Evolutionary conservation across 768 basidiomycete species (phyloP), one percentile per base, ranked within the genome.

Genomic region (Erythrobasidium yunnanense): DNA sequence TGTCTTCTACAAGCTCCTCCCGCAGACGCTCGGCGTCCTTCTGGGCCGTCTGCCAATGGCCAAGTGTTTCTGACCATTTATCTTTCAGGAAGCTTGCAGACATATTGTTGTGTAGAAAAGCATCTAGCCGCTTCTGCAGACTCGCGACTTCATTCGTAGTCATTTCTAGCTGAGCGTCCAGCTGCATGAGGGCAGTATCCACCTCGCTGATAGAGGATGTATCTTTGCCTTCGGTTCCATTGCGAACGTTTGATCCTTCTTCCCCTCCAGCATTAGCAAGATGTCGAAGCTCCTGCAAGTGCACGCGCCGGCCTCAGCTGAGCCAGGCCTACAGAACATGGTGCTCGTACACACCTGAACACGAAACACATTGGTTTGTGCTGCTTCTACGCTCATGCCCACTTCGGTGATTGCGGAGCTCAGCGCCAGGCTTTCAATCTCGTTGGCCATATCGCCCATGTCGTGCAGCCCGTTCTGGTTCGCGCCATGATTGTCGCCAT

Each of bases 1-100:
- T 92, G 77, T 96, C 93, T 76, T 96, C 93, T 77, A 88, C 91
- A 69, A 97, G 79, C 77, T 99, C 95, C 72, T 92, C 90, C 69
- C 86, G 81, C 66, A 96, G 11, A n/a, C 55, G 56, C n/a, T 73
- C 73, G 15, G 71, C 70, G 22, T 72, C 73, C 30, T 56, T 51
- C 27, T 72, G 69, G 13, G 60, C 65, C 8, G 82, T 77, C 67
- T 87, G 84, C 91, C 90, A 96, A 42, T 92, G 90, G 8, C 79
- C 75, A 30, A 83, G 71, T 55, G 93, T 78, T 11, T 85, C 80
- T 15, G 83, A 81, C 73, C 90, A 85, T 73, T 92, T 91, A 66
- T 85, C 81, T 50, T 87, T 77, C 38, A 89, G 77, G 1, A 82
- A 76, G 0, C n/a, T n/a, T n/a, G 79, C 76, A 20, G 79, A 68